Conservation (phyloP, 108 stramenopile species). For the Licmophora abbreviata region DNA sequence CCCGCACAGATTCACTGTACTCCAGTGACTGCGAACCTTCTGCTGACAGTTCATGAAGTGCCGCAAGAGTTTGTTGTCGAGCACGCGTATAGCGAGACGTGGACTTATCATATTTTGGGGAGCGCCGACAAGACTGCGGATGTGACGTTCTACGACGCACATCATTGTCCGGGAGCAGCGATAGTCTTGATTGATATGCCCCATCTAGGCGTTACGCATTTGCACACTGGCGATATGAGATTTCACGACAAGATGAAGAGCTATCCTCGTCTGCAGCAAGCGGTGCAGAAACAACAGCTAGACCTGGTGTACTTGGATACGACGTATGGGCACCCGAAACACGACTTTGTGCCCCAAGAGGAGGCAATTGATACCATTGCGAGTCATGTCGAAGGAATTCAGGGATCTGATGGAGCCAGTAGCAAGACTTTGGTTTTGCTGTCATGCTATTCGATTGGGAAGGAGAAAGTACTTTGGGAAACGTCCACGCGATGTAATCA, state of each 20-base stretch:
- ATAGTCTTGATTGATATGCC: slow-evolving; percentile 39
- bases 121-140: slow-evolving; percentile 2
- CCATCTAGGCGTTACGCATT: slow-evolving; percentile 22
- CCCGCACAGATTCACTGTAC: slow-evolving; percentile 62
- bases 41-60: slow-evolving; percentile 36
- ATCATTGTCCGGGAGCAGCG: slow-evolving; percentile 66
- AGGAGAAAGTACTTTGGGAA: slow-evolving; percentile 57
- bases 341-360: slow-evolving; percentile 43
- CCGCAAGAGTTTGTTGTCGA: slow-evolving; percentile 23
- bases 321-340: slow-evolving; percentile 61
- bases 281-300: slow-evolving; percentile 16
- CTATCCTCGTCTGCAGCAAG: slow-evolving; percentile 30
- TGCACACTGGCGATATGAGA: slow-evolving; percentile 69
- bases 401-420: slow-evolving; percentile 2
- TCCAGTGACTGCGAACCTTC: slow-evolving; percentile 36
- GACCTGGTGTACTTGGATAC: slow-evolving; percentile 56
- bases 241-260: slow-evolving; percentile 40
- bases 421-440: slow-evolving; percentile 39
- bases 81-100: slow-evolving; percentile 44
- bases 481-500: slow-evolving; percentile 24
- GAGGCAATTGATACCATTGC: slow-evolving; percentile 41
- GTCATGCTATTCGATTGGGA: slow-evolving; percentile 64
- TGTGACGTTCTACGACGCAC: slow-evolving; percentile 63
- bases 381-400: slow-evolving; percentile 17
- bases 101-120: background rate